Evolutionary conservation across 345 rosid species (phyloP).

Genomic region (Brassica rapa): DNA sequence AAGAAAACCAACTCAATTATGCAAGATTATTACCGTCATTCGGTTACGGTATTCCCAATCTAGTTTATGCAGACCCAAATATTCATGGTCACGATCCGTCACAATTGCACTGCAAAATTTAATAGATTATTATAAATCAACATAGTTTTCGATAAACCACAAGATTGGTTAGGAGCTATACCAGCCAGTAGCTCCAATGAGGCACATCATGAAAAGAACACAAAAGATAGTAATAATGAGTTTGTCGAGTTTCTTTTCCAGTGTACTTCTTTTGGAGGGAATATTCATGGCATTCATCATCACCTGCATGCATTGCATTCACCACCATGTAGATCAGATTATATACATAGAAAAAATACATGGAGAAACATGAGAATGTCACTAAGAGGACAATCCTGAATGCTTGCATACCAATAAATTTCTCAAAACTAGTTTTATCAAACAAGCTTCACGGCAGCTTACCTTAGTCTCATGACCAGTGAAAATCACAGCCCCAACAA

Average conservation of each 20-base stretch:
- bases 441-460: constrained; percentile 33
- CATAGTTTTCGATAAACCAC: neutral
- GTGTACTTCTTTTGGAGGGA: constrained; percentile 97
- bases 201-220: constrained; percentile 80
- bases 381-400: neutral
- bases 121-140: constrained; percentile 18
- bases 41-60: constrained; percentile 72
- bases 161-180: constrained; percentile 32
- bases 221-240: constrained; percentile 84
- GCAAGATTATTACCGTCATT: constrained; percentile 67
- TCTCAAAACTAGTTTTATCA: constrained; percentile 15
- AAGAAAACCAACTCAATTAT: constrained; percentile 21
- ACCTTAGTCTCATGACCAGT: constrained; percentile 98
- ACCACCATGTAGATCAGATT: constrained; percentile 19
- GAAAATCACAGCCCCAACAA: constrained; percentile 81
- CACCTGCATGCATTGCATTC: constrained; percentile 56
- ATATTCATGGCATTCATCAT: constrained; percentile 99
- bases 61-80: constrained; percentile 59
- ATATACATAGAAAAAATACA: neutral
- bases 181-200: constrained; percentile 90
- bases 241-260: constrained; percentile 97
- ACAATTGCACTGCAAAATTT: constrained; percentile 74
- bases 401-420: constrained; percentile 24
- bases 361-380: constrained; percentile 8
- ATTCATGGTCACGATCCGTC: constrained; percentile 67